Percentiles rank a stretch among this genome's conserved stretches.
Evolutionary conservation across 2,329 filamentous ascomycete species (phyloP).

Genomic region (Phyllosticta citribraziliensis): DNA sequence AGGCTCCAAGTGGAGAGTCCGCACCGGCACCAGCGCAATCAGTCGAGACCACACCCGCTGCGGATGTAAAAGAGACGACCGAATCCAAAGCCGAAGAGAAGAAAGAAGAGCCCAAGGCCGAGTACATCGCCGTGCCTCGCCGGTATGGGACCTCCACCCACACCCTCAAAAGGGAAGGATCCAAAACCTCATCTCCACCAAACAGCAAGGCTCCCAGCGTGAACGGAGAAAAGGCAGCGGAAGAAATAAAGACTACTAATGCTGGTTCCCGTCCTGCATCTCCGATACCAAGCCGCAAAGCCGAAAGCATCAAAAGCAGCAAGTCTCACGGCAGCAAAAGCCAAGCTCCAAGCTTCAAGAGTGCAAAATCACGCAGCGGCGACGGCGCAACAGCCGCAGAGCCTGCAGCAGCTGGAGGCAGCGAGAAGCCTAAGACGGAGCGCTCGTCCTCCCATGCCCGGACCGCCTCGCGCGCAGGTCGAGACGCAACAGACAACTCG

Average conservation of each 20-base stretch:
- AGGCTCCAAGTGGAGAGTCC: background rate
- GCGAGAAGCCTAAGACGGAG: background rate
- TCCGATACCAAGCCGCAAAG: constrained; percentile 1
- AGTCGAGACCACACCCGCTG: background rate
- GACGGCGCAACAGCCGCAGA: background rate
- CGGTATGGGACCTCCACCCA: background rate
- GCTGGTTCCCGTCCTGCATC: background rate
- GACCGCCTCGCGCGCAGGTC: background rate
- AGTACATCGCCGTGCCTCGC: constrained; percentile 4
- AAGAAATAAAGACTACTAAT: background rate
- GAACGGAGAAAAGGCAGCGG: background rate
- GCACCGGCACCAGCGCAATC: background rate
- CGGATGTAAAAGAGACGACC: background rate
- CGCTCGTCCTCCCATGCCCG: background rate
- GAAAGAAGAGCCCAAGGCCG: background rate
- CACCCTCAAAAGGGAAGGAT: background rate
- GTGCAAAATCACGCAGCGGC: background rate
- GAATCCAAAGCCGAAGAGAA: background rate
- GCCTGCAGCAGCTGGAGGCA: background rate
- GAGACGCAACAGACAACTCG: background rate
- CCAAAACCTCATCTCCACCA: background rate
- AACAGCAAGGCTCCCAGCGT: background rate
- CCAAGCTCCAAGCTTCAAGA: background rate
- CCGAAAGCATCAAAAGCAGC: constrained; percentile 3
- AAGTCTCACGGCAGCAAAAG: constrained; percentile 1